Base-by-base conservation (phyloP, 345 rosid species). In the Cardamine occulta region DNA sequence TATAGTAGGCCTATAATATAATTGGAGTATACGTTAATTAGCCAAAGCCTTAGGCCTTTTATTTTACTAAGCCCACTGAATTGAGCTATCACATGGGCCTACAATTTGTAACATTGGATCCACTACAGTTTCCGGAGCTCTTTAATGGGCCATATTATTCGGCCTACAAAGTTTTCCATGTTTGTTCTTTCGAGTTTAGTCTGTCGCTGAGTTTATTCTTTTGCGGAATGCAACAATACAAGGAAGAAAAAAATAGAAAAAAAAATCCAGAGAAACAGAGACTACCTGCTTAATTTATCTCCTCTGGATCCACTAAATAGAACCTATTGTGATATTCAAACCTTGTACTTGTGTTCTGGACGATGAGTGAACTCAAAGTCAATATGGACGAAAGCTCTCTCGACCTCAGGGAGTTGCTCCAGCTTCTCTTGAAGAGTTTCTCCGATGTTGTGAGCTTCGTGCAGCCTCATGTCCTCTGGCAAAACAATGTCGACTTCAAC, bases 351-450 rank as follows among this genome's bases (percentile, higher is more conserved):
- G 80, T 92, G 97, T 53, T 91, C 96, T 23, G 96, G 97, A 39
- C 82, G 68, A 26, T 91, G 97, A 49, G 91, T 84, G 32, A 79
- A 89, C 88, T 89, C 97, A 64, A 91, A 89, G 79, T 89, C 97
- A 8, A 89, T 88, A 66, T 89, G 96, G 34, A 91, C 97, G 23
- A 91, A 91, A 53, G 96, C 97, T 64, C 96, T 81, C 75, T 88
- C 97, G 3, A 91, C 91, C 70, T 89, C 86, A n/a, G 93, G 85
- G 42, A 88, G 82, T 62, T 86, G 86, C 78, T 91, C 97, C 4
- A 91, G 93, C 84, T 91, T 91, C 83, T 87, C 96, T 40, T 89
- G 93, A 6, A 91, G 86, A n/a, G 85, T 76, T 78, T 91, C 93
- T 8, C 97, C 97, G 7, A 91, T 91, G 66, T 91, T 86, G 47